These are phyloP conservation scores for Suillus spraguei DNA, from an alignment of 768 basidiomycete species.

Conservation along the genomic window DNA sequence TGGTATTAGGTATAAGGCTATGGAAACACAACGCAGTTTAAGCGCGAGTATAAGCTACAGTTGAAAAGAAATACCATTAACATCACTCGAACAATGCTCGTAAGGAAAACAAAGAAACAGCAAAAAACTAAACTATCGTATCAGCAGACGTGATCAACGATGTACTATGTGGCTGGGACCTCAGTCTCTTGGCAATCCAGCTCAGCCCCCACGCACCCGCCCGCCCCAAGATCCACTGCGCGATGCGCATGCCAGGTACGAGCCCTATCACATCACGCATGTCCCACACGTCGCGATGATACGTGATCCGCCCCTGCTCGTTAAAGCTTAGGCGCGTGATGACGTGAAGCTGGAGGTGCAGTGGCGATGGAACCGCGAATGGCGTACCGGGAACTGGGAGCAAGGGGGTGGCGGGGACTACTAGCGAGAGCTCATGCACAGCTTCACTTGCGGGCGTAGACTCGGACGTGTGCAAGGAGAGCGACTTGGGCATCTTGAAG, in stretches of 20 bases:
- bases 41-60: not conserved
- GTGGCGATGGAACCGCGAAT: constrained; percentile 62
- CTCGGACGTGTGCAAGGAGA: constrained; percentile 27
- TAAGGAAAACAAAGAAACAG: not conserved
- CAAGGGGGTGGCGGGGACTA: constrained; percentile 29
- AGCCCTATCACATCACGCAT: constrained; percentile 76
- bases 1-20: constrained; percentile 6
- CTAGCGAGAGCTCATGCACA: constrained; percentile 1
- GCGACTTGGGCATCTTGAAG: constrained; percentile 42
- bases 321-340: constrained; percentile 2
- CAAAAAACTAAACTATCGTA: not conserved
- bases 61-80: not conserved
- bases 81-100: not conserved
- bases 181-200: constrained; percentile 26
- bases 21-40: not conserved
- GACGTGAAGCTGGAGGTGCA: constrained; percentile 49
- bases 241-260: constrained; percentile 65
- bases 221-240: constrained; percentile 70
- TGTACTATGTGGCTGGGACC: not conserved
- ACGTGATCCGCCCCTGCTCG: constrained; percentile 64
- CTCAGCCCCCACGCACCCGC: constrained; percentile 59
- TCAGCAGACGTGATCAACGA: not conserved
- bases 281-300: constrained; percentile 69
- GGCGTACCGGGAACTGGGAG: constrained; percentile 62
- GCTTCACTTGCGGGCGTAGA: not conserved